Conservation (phyloP, 495 filamentous ascomycete genomes). For the Haplographium delicatum region DNA sequence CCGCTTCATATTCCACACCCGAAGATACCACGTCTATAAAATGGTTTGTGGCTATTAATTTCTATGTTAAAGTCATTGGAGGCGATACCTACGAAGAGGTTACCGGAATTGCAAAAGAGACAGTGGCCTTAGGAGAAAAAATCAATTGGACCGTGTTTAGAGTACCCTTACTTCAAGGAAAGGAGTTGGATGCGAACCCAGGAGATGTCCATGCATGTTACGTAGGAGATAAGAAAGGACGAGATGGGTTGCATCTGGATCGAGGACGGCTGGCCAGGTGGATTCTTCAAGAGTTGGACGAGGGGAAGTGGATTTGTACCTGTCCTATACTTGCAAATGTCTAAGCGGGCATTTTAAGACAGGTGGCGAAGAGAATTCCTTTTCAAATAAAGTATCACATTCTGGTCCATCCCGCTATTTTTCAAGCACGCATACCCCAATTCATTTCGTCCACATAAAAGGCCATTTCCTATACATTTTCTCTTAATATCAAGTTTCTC, state of each 20-base stretch:
- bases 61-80: conserved; percentile 13
- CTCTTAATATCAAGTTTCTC: no score
- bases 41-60: conserved; percentile 17
- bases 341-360: no score
- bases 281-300: conserved; percentile 4
- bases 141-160: conserved; percentile 22
- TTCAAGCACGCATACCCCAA: no score
- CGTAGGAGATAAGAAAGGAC: conserved; percentile 13
- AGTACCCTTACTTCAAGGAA: conserved; percentile 13
- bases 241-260: conserved; percentile 17
- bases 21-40: conserved; percentile 12
- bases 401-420: no score
- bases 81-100: conserved; percentile 17
- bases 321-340: conserved; percentile 3
- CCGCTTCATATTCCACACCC: conserved; percentile 18
- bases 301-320: neutral
- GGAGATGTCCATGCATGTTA: conserved; percentile 11
- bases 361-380: no score
- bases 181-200: conserved; percentile 8
- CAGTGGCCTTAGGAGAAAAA: conserved; percentile 13
- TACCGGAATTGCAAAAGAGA: conserved; percentile 16
- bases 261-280: conserved; percentile 11
- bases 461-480: no score
- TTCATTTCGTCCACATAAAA: no score
- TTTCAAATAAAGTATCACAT: no score